Percentiles rank a stretch among this genome's conserved stretches.
Conservation (phyloP, 768 basidiomycete genomes). For the Boletellus emodensis region DNA sequence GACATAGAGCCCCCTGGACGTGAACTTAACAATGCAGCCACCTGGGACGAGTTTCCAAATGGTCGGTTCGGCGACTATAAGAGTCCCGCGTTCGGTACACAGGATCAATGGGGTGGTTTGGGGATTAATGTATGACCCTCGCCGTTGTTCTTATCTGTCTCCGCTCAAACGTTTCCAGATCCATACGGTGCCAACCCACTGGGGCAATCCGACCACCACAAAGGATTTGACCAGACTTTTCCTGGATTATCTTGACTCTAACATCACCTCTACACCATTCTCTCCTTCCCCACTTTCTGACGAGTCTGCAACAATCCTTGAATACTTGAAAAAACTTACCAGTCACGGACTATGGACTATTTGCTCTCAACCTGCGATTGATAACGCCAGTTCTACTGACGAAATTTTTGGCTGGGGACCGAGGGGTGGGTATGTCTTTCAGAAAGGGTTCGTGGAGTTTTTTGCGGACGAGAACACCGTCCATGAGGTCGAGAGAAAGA, state of each 20-base stretch:
- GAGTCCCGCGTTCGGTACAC: constrained; percentile 89
- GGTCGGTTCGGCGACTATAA: constrained; percentile 97
- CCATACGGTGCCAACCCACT: constrained; percentile 58
- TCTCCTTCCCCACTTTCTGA: constrained; percentile 74
- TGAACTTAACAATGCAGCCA: constrained; percentile 70
- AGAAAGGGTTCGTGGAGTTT: constrained; percentile 97
- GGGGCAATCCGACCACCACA: constrained; percentile 62
- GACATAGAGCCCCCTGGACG: constrained; percentile 56
- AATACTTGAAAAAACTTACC: constrained; percentile 73
- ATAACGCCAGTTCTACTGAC: constrained; percentile 73
- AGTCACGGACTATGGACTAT: constrained; percentile 90
- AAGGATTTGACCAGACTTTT: constrained; percentile 78
- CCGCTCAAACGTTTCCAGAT: constrained; percentile 39
- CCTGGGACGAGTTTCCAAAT: constrained; percentile 97
- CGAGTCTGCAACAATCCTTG: constrained; percentile 80
- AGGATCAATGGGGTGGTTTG: constrained; percentile 73
- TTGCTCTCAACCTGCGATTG: constrained; percentile 91
- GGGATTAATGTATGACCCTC: constrained; percentile 47
- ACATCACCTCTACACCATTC: constrained; percentile 80
- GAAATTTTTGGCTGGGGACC: constrained; percentile 92
- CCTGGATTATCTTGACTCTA: constrained; percentile 71
- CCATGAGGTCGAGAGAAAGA: constrained; percentile 53
- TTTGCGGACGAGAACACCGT: constrained; percentile 68
- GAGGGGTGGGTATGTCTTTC: constrained; percentile 87
- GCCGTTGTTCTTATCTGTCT: neutral